Evolutionary conservation across 2,329 filamentous ascomycete species (phyloP), one percentile per base, ranked within the genome.

Genomic region (Anisogramma anomala): DNA sequence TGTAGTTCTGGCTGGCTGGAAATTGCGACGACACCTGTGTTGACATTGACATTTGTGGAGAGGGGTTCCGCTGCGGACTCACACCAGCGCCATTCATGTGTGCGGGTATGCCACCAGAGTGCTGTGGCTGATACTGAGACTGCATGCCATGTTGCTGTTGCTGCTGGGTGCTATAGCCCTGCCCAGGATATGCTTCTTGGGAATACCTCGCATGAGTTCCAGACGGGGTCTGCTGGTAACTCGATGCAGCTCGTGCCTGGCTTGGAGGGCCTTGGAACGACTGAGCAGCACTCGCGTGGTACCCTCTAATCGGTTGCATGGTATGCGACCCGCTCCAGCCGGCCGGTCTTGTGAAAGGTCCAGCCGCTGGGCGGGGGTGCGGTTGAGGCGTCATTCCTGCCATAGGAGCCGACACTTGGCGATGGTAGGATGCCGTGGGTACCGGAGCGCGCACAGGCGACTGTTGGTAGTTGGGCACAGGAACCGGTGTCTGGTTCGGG

Each of bases 271-370:
- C 63, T 23, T 62, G 62, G 45, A 66, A 73, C 33, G 70, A 63
- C 8, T 61, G 60, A 46, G 60, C 66, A 46, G 69, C 27, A 9
- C 36, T 41, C 10, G 41, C 63, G 43, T 67, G 65, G 43, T 71
- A 75, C 0, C 67, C 65, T 6, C 66, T 65, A 43, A 71, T 67
- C 9, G 66, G 60, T 52, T 77, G 76, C 36, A 63, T 65, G 38
- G 72, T 58, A 49, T 69, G 69, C 6, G 68, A 66, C 4, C 7
- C 38, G 19, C 61, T 56, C 48, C 66, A 72, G 4, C 67, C 64
- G 36, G 69, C 71, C 4, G 67, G 59, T 25, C 67, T 64, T 22
- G 69, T 62, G 52, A 73, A 75, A 41, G 67, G 63, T n/a, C 58
- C 58, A 9, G 56, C 53, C 13, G 61, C 53, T 33, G 59, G 55